A percentile compares a stretch with the other conserved stretches of the same genome.
Evolutionary conservation across 2,329 filamentous ascomycete species (phyloP).

Genomic region (Tolypocladium tundrense): DNA sequence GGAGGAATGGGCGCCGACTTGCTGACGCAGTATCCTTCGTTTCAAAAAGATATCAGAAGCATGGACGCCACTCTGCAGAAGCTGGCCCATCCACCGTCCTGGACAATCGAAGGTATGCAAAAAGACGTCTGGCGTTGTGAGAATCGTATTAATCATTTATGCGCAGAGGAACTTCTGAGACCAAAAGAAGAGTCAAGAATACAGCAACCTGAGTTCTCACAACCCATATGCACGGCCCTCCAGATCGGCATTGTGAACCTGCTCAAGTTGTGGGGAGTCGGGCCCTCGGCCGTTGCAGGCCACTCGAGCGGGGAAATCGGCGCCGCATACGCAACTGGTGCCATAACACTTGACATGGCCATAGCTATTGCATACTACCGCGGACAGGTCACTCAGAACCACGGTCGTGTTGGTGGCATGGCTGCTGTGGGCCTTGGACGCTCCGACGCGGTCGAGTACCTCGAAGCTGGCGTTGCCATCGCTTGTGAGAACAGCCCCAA

Average conservation of each 20-base stretch:
- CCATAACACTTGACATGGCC: conserved; percentile 14
- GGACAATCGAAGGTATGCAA: conserved; percentile 10
- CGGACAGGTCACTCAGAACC: not conserved
- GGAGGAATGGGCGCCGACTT: conserved; percentile 26
- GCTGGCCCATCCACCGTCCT: conserved; percentile 14
- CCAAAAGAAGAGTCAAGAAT: conserved; percentile 14
- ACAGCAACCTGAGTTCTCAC: conserved; percentile 29
- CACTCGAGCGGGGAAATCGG: conserved; percentile 31
- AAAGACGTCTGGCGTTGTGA: not conserved
- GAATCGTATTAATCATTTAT: not conserved
- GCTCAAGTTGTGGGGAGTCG: conserved; percentile 17
- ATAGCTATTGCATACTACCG: conserved; percentile 18
- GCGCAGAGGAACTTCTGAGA: conserved; percentile 14
- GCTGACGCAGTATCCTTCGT: conserved; percentile 9
- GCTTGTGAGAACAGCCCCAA: conserved; percentile 32
- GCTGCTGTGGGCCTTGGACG: conserved; percentile 18
- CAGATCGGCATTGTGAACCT: conserved; percentile 36
- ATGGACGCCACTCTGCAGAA: conserved; percentile 5
- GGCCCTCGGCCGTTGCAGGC: conserved; percentile 20
- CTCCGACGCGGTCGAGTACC: conserved; percentile 10
- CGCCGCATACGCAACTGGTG: conserved; percentile 24
- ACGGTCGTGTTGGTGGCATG: conserved; percentile 16
- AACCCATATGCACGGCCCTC: conserved; percentile 43
- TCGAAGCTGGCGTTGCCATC: conserved; percentile 5
- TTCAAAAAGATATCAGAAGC: conserved; percentile 10